Conservation (phyloP, 2,329 filamentous ascomycete genomes). For the Trichoderma sp. region DNA sequence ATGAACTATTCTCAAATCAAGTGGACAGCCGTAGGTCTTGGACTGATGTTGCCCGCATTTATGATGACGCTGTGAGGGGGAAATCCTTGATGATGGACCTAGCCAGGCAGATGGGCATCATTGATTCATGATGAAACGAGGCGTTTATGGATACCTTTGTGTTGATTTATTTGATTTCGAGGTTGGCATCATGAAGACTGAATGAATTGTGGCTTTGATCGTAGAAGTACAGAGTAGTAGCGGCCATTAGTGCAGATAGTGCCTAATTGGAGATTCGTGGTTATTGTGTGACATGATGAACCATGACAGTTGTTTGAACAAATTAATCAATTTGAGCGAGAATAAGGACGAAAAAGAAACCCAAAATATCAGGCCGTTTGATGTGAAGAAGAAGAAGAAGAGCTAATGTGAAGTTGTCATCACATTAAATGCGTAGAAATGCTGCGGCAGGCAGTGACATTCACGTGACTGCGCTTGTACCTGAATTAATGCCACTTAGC, state of each 20-base stretch:
- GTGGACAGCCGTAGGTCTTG: conserved; percentile 4
- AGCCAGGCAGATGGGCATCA: background rate
- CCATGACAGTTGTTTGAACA: background rate
- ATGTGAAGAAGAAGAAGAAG: background rate
- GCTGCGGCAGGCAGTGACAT: background rate
- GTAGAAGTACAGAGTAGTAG: background rate
- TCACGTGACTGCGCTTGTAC: conserved; percentile 15
- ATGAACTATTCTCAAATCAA: conserved; percentile 1
- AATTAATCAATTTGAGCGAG: background rate
- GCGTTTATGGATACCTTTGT: background rate
- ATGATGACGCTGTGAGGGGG: background rate
- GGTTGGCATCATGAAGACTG: background rate
- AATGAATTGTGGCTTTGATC: background rate
- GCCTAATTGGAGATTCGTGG: background rate
- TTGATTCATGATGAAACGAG: background rate
- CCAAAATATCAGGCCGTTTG: too few relatives aligned
- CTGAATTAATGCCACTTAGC: conserved; percentile 1
- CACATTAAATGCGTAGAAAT: background rate
- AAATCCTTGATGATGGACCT: background rate
- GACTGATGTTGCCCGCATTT: background rate
- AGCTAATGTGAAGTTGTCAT: background rate
- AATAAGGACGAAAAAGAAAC: background rate
- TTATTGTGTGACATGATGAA: background rate
- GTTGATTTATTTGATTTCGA: background rate
- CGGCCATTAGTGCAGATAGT: background rate